These are phyloP conservation scores for Arthrobotrys conoides DNA, from an alignment of 2,329 filamentous ascomycete genomes.

Conservation along the genomic window DNA sequence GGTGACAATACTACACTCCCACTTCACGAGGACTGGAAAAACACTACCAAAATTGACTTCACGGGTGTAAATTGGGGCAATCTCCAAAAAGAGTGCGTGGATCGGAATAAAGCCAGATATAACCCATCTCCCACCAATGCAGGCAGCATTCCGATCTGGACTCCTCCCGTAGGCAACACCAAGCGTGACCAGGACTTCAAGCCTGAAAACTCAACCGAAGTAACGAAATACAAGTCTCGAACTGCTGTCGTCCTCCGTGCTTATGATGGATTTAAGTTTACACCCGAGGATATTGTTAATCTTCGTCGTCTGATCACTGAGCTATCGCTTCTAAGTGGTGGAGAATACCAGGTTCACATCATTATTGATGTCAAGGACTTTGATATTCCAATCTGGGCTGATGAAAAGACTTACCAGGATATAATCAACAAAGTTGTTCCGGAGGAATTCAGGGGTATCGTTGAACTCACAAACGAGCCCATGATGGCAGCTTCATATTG, in stretches of 20 bases:
- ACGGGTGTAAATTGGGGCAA: constrained; percentile 73
- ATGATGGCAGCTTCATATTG: constrained; percentile 95
- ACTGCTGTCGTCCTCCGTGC: constrained; percentile 86
- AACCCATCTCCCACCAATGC: constrained; percentile 62
- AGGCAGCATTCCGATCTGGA: constrained; percentile 28
- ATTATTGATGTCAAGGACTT: constrained; percentile 87
- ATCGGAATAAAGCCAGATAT: constrained; percentile 78
- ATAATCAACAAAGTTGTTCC: constrained; percentile 78
- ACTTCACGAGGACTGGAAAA: constrained; percentile 47
- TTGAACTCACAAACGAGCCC: constrained; percentile 91
- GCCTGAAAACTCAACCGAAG: constrained; percentile 8
- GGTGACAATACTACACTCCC: constrained; percentile 74
- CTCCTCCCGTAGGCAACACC: constrained; percentile 60
- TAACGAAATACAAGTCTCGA: constrained; percentile 69
- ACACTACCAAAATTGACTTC: constrained; percentile 69
- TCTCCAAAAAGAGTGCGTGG: constrained; percentile 72
- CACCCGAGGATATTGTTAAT: constrained; percentile 84
- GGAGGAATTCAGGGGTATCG: constrained; percentile 85
- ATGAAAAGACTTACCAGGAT: constrained; percentile 76
- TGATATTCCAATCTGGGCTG: constrained; percentile 82
- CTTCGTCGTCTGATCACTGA: constrained; percentile 88
- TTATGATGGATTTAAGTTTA: constrained; percentile 85
- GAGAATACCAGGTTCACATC: constrained; percentile 88
- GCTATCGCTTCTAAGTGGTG: constrained; percentile 82
- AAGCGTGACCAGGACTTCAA: constrained; percentile 29